Base-by-base conservation (phyloP, 78 protist genomes). In the Chrysochromulina tobinii region DNA sequence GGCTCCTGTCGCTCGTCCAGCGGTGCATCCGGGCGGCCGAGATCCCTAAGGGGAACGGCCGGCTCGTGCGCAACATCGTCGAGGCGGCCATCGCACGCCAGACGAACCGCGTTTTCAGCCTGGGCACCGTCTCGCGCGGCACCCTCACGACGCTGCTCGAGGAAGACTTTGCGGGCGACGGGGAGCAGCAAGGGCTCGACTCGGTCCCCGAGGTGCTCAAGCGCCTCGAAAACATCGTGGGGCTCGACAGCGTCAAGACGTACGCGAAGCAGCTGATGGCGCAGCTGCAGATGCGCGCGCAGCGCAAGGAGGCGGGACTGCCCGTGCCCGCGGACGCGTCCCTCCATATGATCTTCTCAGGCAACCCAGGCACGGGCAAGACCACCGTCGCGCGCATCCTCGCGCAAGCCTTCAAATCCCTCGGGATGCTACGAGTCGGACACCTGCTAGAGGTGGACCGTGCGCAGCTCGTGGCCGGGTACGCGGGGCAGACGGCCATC, bases 291-390 rank as follows among this genome's bases (percentile, higher is more conserved):
- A 20, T 79, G 23, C 3, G n/a, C 21, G 4, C 1, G 23, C 72
- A 88, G 67, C 61, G 84, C 64, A 67, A 57, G 23, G 87, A 23
- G 68, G 83, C 64, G 3, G 92, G 92, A 3, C 27, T 89, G 66
- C 81, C 81, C 25, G 75, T 61, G 6, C 50, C 57, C 18, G 88
- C 59, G 8, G 86, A 38, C 58, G 1, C 79, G n/a, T 77, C 92
- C 27, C 50, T 89, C 55, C 92, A 89, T 75, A 77, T 89, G 92
- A 11, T 89, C 64, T 89, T 89, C 64, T 38, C 59, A 3, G 93
- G 93, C 59, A 90, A 90, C 83, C 95, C 95, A 27, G 95, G 95
- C 21, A 90, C 95, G 0, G 95, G 95, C 64, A 93, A 93, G 91
- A 93, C 95, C 15, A 89, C 91, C 7, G 81, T 90, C 18, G 95